Evolutionary conservation across 768 basidiomycete species (phyloP).

Genomic region (Calocera viscosa): DNA sequence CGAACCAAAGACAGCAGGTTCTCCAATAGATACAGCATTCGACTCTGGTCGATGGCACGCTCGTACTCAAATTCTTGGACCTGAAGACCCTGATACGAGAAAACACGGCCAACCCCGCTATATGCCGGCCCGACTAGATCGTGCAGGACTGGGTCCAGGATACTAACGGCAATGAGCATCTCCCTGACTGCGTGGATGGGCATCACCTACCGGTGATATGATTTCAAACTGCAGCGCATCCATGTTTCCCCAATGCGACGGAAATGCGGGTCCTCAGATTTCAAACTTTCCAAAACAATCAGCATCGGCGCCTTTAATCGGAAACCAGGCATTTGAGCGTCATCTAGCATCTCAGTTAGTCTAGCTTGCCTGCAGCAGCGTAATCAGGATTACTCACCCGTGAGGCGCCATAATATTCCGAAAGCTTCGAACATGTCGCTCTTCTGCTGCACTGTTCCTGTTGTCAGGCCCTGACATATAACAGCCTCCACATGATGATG

Average conservation of each 20-base stretch:
- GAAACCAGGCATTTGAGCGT: slow-evolving; percentile 67
- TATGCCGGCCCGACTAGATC: slow-evolving; percentile 56
- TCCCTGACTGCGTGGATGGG: not conserved
- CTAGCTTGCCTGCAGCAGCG: not conserved
- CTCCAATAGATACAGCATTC: slow-evolving; percentile 61
- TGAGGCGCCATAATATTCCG: slow-evolving; percentile 82
- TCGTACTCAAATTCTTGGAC: slow-evolving; percentile 58
- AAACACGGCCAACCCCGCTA: slow-evolving; percentile 16
- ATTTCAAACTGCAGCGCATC: slow-evolving; percentile 90
- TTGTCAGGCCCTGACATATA: slow-evolving; percentile 57
- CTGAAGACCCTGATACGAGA: slow-evolving; percentile 51
- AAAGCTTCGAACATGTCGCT: slow-evolving; percentile 71
- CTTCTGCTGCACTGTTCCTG: slow-evolving; percentile 36
- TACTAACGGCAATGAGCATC: slow-evolving; percentile 24
- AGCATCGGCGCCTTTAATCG: slow-evolving; percentile 75
- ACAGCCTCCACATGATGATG: slow-evolving; percentile 65
- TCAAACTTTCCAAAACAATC: slow-evolving; percentile 71
- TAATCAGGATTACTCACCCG: slow-evolving; percentile 38
- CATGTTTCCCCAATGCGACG: slow-evolving; percentile 84
- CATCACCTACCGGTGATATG: slow-evolving; percentile 75
- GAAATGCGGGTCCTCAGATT: slow-evolving; percentile 57
- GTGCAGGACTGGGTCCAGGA: slow-evolving; percentile 76
- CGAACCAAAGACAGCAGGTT: slow-evolving; percentile 61
- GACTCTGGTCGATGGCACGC: slow-evolving; percentile 62
- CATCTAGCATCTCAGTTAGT: slow-evolving; percentile 43